Conservation (phyloP, 192 early-diverging fungal species). For the Paraglomus brasilianum region DNA sequence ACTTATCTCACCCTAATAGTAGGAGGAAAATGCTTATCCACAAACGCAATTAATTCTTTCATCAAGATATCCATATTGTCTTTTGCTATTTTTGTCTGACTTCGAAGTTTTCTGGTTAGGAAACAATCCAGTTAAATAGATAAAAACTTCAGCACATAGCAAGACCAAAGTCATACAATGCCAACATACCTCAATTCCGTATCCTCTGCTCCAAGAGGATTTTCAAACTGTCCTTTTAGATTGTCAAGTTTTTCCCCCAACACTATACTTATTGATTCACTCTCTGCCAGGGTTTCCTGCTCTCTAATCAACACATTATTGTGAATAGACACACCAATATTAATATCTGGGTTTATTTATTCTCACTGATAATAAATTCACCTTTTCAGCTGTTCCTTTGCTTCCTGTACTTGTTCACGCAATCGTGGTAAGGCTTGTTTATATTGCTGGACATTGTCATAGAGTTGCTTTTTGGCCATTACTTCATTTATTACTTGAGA, state of each 20-base stretch:
- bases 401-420: background rate
- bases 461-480: constrained; percentile 1
- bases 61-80: background rate
- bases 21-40: constrained; percentile 8
- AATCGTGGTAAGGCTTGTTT: background rate
- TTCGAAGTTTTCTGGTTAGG: no score
- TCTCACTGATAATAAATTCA: background rate
- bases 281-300: background rate
- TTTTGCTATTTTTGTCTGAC: background rate
- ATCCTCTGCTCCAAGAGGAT: background rate
- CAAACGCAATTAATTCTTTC: background rate
- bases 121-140: no score
- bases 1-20: background rate
- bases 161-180: no score
- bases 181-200: background rate
- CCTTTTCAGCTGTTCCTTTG: background rate
- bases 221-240: background rate
- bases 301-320: no score
- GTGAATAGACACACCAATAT: no score
- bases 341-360: no score
- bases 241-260: constrained; percentile 3
- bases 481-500: background rate
- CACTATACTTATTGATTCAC: background rate
- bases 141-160: no score
- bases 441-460: background rate